Conservation (phyloP, 805 yeast genomes). For the Barnettozyma vustinii region DNA sequence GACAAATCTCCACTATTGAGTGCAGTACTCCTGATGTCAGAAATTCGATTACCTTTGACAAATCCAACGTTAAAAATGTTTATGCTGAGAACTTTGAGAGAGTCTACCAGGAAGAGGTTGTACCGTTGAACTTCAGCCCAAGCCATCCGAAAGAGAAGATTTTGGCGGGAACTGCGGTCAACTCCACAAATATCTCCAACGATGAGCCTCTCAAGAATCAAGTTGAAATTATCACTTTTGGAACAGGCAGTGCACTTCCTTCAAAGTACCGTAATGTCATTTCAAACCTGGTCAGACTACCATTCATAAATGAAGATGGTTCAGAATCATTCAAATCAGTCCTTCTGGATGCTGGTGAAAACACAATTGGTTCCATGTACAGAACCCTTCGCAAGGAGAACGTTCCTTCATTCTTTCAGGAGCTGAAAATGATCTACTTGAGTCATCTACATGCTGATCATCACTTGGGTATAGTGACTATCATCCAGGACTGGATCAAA, state of each 20-base stretch:
- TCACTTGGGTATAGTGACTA: conserved; percentile 74
- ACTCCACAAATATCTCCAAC: conserved; percentile 14
- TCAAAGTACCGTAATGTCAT: conserved; percentile 80
- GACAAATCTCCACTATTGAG: conserved; percentile 18
- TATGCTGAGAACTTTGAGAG: conserved; percentile 23
- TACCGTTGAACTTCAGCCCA: conserved; percentile 18
- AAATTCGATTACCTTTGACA: conserved; percentile 13
- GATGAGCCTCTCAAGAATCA: conserved; percentile 36
- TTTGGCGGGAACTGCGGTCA: conserved; percentile 13
- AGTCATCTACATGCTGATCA: conserved; percentile 98
- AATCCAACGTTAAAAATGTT: conserved; percentile 7
- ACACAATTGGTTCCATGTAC: conserved; percentile 66
- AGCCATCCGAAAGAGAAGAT: conserved; percentile 7
- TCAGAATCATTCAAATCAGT: conserved; percentile 37
- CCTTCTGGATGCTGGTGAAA: conserved; percentile 93
- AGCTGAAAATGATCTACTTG: conserved; percentile 60
- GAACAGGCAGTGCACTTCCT: conserved; percentile 93
- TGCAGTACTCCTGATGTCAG: conserved; percentile 12
- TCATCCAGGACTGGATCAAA: conserved; percentile 64
- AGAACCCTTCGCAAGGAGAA: conserved; percentile 54
- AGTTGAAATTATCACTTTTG: conserved; percentile 70
- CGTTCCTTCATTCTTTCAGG: conserved; percentile 42
- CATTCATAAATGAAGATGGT: conserved; percentile 30
- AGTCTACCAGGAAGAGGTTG: conserved; percentile 24
- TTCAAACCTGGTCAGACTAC: conserved; percentile 71